phyloP scores from a whole-genome alignment of 805 yeast species.

The Yarrowia hollandica region DNA sequence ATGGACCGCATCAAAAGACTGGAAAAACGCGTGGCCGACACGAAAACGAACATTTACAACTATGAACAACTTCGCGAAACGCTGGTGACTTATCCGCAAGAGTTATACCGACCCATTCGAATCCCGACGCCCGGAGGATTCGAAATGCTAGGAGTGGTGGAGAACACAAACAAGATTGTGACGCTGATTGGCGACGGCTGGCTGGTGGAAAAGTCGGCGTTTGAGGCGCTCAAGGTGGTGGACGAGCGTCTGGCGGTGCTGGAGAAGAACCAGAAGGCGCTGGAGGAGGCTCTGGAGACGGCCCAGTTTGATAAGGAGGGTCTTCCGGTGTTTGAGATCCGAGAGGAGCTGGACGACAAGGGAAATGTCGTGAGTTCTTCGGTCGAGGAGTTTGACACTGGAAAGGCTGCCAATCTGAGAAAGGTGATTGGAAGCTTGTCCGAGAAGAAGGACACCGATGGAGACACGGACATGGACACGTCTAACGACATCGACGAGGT shows the following conservation, averaged over 20 bases:
- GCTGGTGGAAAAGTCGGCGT: conserved; percentile 11
- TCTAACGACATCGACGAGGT: conserved; percentile 53
- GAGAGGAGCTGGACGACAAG: conserved; percentile 76
- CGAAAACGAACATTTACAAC: conserved; percentile 12
- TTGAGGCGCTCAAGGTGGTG: not conserved
- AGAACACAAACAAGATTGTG: conserved; percentile 17
- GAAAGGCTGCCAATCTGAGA: conserved; percentile 30
- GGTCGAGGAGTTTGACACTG: conserved; percentile 44
- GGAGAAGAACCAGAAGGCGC: not conserved
- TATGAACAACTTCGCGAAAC: conserved; percentile 18
- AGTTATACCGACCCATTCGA: conserved; percentile 5
- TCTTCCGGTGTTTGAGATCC: conserved; percentile 71
- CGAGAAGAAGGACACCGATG: not conserved
- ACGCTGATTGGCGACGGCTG: conserved; percentile 10
- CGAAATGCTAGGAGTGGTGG: not conserved
- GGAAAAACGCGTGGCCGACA: conserved; percentile 13
- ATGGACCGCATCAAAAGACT: conserved; percentile 20
- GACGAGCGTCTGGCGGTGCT: conserved; percentile 9
- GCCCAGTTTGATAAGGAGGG: conserved; percentile 42
- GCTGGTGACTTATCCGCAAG: conserved; percentile 1
- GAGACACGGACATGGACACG: conserved; percentile 40
- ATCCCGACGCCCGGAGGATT: conserved; percentile 11
- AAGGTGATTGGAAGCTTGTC: conserved; percentile 34
- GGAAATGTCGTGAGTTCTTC: conserved; percentile 56
- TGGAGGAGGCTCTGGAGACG: not conserved